phyloP scores from a whole-genome alignment of 345 rosid genomes.

The Eucalyptus tenuipes region DNA sequence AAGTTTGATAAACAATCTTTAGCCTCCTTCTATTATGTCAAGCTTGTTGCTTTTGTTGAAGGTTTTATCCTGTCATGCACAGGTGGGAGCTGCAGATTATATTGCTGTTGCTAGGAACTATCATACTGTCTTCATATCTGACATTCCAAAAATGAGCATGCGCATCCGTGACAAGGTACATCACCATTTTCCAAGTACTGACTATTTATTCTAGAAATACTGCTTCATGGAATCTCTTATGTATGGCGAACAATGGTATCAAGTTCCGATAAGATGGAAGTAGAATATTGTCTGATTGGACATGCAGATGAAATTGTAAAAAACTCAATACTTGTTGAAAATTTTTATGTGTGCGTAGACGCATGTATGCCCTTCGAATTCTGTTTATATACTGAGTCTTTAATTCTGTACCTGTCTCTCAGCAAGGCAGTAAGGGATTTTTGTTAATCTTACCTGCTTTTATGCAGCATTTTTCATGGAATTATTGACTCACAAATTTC shows the following conservation, averaged over 20 bases:
- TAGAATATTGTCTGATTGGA: neutral
- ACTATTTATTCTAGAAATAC: neutral
- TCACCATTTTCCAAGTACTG: neutral
- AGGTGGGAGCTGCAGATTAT: constrained; percentile 95
- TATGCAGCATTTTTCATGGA: neutral
- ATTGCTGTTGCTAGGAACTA: constrained; percentile 72
- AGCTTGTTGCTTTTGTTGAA: neutral
- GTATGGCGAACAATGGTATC: neutral
- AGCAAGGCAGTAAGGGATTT: neutral
- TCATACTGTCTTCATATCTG: constrained; percentile 76
- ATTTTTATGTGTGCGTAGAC: neutral
- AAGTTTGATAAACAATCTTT: neutral
- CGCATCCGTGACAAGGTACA: constrained; percentile 78
- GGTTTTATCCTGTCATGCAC: neutral
- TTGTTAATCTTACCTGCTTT: neutral
- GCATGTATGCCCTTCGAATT: neutral
- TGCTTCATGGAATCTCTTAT: neutral
- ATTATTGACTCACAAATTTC: neutral
- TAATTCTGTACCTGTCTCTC: neutral
- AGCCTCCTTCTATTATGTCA: neutral
- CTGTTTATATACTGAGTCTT: neutral
- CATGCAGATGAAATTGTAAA: neutral
- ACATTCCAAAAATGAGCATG: constrained; percentile 85
- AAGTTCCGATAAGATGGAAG: neutral
- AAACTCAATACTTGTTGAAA: neutral